Base-by-base conservation (phyloP, 352 stramenopile genomes). In the Thraustotheca clavata region DNA sequence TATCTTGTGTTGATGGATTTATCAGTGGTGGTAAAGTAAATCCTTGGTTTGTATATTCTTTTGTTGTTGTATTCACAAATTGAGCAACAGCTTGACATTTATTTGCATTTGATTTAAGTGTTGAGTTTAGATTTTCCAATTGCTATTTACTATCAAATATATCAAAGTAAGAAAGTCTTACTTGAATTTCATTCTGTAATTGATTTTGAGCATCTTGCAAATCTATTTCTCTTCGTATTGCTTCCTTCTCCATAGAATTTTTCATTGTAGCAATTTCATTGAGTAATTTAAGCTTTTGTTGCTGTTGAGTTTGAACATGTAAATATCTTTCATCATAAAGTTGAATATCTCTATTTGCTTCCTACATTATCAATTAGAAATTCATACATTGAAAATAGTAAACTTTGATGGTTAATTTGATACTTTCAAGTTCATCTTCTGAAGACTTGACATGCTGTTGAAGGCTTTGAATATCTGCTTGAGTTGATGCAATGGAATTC, bases 401-500 rank as follows among this genome's bases (percentile, higher is more conserved):
- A n/a, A n/a, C n/a, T n/a, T n/a, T n/a, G n/a, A n/a, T n/a, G n/a
- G n/a, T n/a, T n/a, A n/a, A n/a, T n/a, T 73, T 74, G 57, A 89
- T 71, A 22, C 71, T 8, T 8, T 9, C 38, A 16, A 62, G 35
- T 20, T 4, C 8, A 22, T 38, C 35, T 43, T 65, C 43, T 29
- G 57, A 29, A 9, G 24, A 14, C 3, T 4, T 16, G 1, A 65
- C 18, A n/a, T 32, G n/a, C 38, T 12, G 31, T 5, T 41, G 46
- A 18, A 40, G 38, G 24, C 46, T n/a, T 6, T 14, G 18, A 18
- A 18, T n/a, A 18, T 65, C 57, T 31, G 14, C 35, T 2, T n/a
- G 11, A n/a, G 57, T 29, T 7, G 39, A 12, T 11, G 57, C 57
- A 22, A 65, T 65, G 14, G 57, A 40, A 33, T 55, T 20, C 20